Conservation (phyloP, 2,329 filamentous ascomycete species). For the Calonectria crousiana region DNA sequence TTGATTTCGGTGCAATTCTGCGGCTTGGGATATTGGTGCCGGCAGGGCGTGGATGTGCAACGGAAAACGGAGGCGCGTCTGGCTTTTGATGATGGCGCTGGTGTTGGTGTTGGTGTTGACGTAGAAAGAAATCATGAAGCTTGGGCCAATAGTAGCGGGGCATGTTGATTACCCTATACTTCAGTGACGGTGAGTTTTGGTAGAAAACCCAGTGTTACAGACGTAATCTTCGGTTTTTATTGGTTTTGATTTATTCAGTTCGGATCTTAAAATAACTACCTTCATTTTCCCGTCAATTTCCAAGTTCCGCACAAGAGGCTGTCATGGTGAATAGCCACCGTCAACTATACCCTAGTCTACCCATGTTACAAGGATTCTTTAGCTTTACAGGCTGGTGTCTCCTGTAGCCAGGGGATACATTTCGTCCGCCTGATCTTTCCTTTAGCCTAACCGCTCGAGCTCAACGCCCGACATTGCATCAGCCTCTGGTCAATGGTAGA, state of each 20-base stretch:
- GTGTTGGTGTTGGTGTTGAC: constrained; percentile 15
- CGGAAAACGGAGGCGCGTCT: not conserved
- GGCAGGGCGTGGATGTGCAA: not conserved
- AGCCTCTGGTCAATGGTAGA: not conserved
- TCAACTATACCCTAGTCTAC: not conserved
- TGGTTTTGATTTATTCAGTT: not conserved
- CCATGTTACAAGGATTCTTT: not conserved
- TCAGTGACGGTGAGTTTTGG: not conserved
- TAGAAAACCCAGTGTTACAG: not conserved
- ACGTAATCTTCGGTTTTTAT: not conserved
- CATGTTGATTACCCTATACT: constrained; percentile 23
- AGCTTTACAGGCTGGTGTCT: not conserved
- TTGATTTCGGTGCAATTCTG: not conserved
- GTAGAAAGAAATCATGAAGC: constrained; percentile 26
- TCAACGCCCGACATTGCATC: not conserved
- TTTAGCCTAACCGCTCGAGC: not conserved
- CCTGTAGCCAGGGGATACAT: not conserved
- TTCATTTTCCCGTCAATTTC: not conserved
- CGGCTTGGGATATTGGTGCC: not conserved
- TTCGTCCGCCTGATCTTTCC: not conserved
- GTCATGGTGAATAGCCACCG: not conserved
- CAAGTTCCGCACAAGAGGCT: not conserved
- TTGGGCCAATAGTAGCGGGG: constrained; percentile 27
- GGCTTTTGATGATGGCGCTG: constrained; percentile 2
- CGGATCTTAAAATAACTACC: no score